Evolutionary conservation across 2,329 filamentous ascomycete species (phyloP), one percentile per base, ranked within the genome.

Genomic region (Bipolaris zeicola): DNA sequence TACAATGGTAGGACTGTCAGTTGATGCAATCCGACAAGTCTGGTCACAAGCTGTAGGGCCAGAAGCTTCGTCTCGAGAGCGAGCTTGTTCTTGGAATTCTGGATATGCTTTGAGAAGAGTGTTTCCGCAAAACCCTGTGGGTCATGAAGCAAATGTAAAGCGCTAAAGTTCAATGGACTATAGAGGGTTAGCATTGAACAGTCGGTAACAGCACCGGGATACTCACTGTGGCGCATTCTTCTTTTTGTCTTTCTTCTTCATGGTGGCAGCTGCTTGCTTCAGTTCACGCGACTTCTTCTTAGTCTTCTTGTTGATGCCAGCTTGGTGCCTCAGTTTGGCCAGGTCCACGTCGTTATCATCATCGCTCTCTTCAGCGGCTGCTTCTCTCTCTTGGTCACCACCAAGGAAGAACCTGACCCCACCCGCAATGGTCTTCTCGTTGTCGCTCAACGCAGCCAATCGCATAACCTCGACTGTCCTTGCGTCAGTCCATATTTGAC

Each of bases 391-490:
- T 76, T 96, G 94, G 76, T 99, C 95, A 33, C 93, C 93, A 22
- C 95, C 95, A 0, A 99, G 83, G 80, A 99, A 99, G 81, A 98
- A 99, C 22, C 92, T 86, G 13, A 96, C 91, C 42, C 91, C 93
- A 14, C 92, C 91, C 5, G 90, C 82, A 24, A 95, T 86, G 3
- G 98, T 92, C 79, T 99, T 99, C 68, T 96, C 91, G 66, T 97
- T 96, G 49, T 96, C 89, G 3, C 91, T 87, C 54, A 99, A 79
- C 52, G 89, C 88, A 0, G 94, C 92, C 77, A 96, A 90, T 78
- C 96, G 96, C 93, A 99, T 98, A 63, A 98, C 91, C 70, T 96
- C 92, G n/a, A 98, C 95, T 0, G 94, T 88, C 75, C 93, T 95
- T 1, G 92, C 86, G 69, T 99, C 95, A 8, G 90, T 92, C 95